Base-by-base conservation (phyloP, 192 early-diverging fungal species). In the Polychytrium aggregatum region DNA sequence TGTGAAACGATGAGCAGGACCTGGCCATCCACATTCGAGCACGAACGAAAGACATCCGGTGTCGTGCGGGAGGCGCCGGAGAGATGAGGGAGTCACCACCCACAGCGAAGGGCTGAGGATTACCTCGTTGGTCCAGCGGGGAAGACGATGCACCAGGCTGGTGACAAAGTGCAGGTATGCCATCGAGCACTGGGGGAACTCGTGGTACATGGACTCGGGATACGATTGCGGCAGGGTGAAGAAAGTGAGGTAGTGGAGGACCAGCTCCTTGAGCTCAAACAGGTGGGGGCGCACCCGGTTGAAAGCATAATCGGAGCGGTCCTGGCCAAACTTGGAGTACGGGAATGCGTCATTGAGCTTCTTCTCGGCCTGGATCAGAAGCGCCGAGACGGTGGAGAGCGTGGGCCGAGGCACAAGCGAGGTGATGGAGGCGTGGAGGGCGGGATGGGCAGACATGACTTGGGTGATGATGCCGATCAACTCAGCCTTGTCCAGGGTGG, bases 341-440 rank as follows among this genome's bases (percentile, higher is more conserved):
- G 92, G 92, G 61, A 91, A 93, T 2, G 82, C 73, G 2, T 80
- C 82, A 44, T 72, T 62, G 41, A 96, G 60, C 27, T 73, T 69
- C 52, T 82, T 81, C 52, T 90, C 79, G 17, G 86, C 67, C 6
- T 71, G 67, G 46, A 54, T 58, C 17, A 98, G 72, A 25, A 82
- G 70, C 30, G 62, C 57, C 37, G 73, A 64, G 0, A 81, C 86
- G 16, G 87, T 86, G 26, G 65, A 65, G 31, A 96, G 73, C 21
- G 92, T 89, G 28, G 95, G 95, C 41, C 76, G 76, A 18, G 91
- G 90, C 28, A 94, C 70, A 37, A 88, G 75, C 16, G 76, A 60
- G 44, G 79, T 73, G 21, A 93, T 71, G 48, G 82, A 70, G 8
- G 68, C 48, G 37, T 81, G 74, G 29, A 92, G 73, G 3, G 64